phyloP scores from a whole-genome alignment of 371 early-diverging fungal genomes.

The Mucor irregularis region DNA sequence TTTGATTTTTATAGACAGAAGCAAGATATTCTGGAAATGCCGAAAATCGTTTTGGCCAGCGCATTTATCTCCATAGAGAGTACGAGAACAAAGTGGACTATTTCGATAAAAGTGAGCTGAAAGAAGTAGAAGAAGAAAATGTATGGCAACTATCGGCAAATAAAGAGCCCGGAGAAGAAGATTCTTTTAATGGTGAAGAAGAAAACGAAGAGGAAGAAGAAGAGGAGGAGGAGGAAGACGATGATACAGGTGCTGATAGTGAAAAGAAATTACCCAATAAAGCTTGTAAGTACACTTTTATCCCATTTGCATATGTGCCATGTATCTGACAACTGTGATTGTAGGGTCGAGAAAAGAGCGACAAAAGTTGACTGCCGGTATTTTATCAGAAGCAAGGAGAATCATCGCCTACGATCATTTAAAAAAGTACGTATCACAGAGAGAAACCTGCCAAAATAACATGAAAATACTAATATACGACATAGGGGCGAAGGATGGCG shows the following conservation, averaged over 20 bases:
- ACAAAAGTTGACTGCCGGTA: conserved; percentile 22
- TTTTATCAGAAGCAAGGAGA: conserved; percentile 31
- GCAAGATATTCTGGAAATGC: not conserved
- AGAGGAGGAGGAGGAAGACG: not conserved
- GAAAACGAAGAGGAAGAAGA: not conserved
- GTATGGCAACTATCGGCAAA: not conserved
- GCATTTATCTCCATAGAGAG: conserved; percentile 2
- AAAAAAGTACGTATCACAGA: conserved; percentile 22
- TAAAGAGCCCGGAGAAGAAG: not conserved
- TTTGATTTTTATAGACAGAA: not conserved
- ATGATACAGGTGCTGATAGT: not conserved
- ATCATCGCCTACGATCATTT: conserved; percentile 16
- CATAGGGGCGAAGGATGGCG: conserved; percentile 31
- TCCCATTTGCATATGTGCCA: not conserved
- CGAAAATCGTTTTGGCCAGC: conserved; percentile 2
- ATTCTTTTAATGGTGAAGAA: not conserved
- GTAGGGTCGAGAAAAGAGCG: conserved; percentile 34
- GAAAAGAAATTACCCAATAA: not conserved
- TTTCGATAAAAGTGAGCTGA: conserved; percentile 8
- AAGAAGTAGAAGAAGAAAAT: not conserved
- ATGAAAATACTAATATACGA: not conserved
- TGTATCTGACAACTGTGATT: not conserved
- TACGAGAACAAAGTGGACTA: conserved; percentile 7
- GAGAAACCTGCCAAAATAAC: no score
- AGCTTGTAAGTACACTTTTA: conserved; percentile 7